A percentile compares a stretch with the other conserved stretches of the same genome.
phyloP scores from a whole-genome alignment of 257 asterid genomes.

The Penstemon barbatus region DNA sequence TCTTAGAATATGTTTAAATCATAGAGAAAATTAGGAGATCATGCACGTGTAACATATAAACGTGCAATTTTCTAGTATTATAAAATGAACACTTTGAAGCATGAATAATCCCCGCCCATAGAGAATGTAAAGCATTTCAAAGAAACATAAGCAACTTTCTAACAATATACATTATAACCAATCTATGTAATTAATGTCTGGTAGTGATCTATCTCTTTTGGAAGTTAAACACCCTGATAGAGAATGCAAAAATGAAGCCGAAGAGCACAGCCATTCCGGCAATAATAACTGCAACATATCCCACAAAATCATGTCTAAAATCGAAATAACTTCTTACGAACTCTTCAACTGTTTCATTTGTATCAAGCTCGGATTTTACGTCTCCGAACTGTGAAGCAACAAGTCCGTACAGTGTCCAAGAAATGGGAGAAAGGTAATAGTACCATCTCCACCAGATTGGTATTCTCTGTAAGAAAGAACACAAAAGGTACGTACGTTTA shows the following conservation, averaged over 20 bases:
- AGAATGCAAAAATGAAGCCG: slow-evolving; percentile 63
- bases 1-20: no score
- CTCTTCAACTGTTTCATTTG: slow-evolving; percentile 46
- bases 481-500: not conserved
- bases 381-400: slow-evolving; percentile 70
- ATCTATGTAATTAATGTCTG: not conserved
- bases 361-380: slow-evolving; percentile 42
- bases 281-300: slow-evolving; percentile 53
- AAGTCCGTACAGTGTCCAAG: slow-evolving; percentile 72
- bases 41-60: no score
- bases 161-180: slow-evolving; percentile 21
- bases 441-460: slow-evolving; percentile 91
- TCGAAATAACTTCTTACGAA: slow-evolving; percentile 56
- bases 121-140: not conserved
- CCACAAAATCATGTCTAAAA: slow-evolving; percentile 55
- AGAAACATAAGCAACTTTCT: slow-evolving; percentile 16
- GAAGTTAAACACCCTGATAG: slow-evolving; percentile 66
- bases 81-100: no score
- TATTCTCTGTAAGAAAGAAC: slow-evolving; percentile 52
- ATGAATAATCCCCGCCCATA: not conserved
- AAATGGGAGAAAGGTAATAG: slow-evolving; percentile 53
- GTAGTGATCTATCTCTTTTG: slow-evolving; percentile 48
- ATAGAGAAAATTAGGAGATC: no score
- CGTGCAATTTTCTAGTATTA: no score
- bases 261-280: slow-evolving; percentile 50